Evolutionary conservation across 805 yeast species (phyloP), one percentile per base, ranked within the genome.

Genomic region (Saturnispora kantuleensis): DNA sequence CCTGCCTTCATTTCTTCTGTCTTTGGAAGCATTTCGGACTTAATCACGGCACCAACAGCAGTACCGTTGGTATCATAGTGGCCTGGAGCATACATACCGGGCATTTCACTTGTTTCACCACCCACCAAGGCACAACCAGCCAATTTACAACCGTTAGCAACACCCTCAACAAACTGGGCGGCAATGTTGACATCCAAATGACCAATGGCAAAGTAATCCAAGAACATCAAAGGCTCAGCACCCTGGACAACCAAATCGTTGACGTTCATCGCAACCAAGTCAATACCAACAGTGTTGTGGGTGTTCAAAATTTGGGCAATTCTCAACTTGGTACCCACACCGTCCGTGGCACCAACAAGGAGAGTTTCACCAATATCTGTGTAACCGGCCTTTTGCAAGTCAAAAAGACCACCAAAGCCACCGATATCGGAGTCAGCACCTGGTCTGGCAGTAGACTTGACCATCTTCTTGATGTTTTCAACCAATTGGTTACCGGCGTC

Each of bases 101-200:
- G 99, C 99, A 93, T 93, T 71, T 93, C 99, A 44, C 95, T 84
- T 33, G 99, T 93, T 67, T 93, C 99, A 53, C 99, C 99, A 46
- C 99, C 99, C 44, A 93, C 96, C 47, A 93, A 73, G 5, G 99
- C 98, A 74, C 98, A 90, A 10, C 96, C 96, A 31, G 97, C 84
- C 52, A 79, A 77, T 52, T 81, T 80, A 71, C 99, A 93, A 46
- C 98, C 99, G 51, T 84, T 84, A 40, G 96, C 97, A 51, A 93
- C 98, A 66, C 98, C 97, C 49, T 76, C 70, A 33, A 93, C 97
- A 55, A 93, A 93, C 53, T 78, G 81, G 21, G 93, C 81, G 6
- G 97, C 96, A 36, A 86, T 73, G 47, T 74, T 67, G 50, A 89
- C 77, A 55, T 89, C 96, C 49, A 93, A 74, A 59, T 86, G 82